phyloP scores from a whole-genome alignment of 805 yeast species.

The Metschnikowia shivogae region DNA sequence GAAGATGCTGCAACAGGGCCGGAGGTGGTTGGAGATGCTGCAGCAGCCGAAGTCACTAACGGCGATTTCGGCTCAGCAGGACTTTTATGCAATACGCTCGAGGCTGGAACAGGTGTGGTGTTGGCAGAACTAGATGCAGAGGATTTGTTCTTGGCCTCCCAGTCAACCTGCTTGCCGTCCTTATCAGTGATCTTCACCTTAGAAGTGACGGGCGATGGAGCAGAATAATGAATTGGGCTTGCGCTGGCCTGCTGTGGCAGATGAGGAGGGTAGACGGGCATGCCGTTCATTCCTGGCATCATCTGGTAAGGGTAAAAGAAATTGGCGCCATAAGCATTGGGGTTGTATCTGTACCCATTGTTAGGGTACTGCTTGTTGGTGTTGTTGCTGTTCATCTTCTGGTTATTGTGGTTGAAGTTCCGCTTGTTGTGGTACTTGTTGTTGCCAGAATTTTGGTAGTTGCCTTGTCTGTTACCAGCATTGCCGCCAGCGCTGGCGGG shows the following conservation, averaged over 20 bases:
- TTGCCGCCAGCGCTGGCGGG: constrained; percentile 8
- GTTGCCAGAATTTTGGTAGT: constrained; percentile 19
- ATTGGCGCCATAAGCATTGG: constrained; percentile 13
- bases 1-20: constrained; percentile 12
- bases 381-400: constrained; percentile 6
- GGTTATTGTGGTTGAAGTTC: constrained; percentile 9
- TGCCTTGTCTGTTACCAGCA: constrained; percentile 10
- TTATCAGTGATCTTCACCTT: constrained; percentile 39
- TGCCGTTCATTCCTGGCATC: constrained; percentile 16
- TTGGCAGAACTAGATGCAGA: constrained; percentile 21
- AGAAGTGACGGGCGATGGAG: constrained; percentile 15
- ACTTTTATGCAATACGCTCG: constrained; percentile 18
- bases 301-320: constrained; percentile 15
- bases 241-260: constrained; percentile 17
- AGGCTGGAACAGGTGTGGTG: constrained; percentile 31
- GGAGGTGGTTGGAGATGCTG: constrained; percentile 6
- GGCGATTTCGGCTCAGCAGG: constrained; percentile 3
- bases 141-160: constrained; percentile 37
- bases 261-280: constrained; percentile 16
- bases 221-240: constrained; percentile 10
- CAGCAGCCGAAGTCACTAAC: constrained; percentile 8
- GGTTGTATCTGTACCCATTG: constrained; percentile 11
- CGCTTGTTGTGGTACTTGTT: constrained; percentile 15
- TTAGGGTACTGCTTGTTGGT: constrained; percentile 16
- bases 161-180: constrained; percentile 40